Evolutionary conservation across 2,329 filamentous ascomycete species (phyloP).

Genomic region (Alternaria tenuissima): DNA sequence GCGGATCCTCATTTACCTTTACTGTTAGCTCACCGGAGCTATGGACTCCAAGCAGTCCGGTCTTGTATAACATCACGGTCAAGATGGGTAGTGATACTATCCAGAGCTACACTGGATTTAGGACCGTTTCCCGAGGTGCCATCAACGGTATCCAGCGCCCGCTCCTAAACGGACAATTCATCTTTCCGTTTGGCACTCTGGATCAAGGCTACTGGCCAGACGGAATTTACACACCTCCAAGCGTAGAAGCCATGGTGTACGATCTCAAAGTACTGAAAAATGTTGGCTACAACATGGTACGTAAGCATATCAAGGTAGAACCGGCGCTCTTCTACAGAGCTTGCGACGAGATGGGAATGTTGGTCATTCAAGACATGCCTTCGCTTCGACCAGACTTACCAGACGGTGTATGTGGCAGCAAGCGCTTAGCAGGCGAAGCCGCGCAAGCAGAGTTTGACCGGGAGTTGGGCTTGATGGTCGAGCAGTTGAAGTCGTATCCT

Average conservation of each 20-base stretch:
- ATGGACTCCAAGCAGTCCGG: conserved; percentile 71
- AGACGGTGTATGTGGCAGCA: conserved; percentile 15
- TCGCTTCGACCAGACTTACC: conserved; percentile 54
- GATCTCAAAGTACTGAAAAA: conserved; percentile 71
- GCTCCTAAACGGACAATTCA: conserved; percentile 72
- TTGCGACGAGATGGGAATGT: conserved; percentile 70
- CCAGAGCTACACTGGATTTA: conserved; percentile 73
- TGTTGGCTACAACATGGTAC: conserved; percentile 74
- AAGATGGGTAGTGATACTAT: conserved; percentile 62
- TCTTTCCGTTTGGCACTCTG: conserved; percentile 72
- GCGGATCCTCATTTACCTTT: conserved; percentile 64
- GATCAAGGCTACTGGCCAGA: conserved; percentile 79
- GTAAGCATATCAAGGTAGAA: conserved; percentile 77
- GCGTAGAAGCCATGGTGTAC: conserved; percentile 71
- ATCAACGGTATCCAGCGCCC: conserved; percentile 68
- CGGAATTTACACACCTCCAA: conserved; percentile 71
- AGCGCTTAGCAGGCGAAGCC: conserved; percentile 31
- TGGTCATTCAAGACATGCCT: conserved; percentile 78
- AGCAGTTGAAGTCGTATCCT: conserved; percentile 70
- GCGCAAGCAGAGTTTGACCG: conserved; percentile 72
- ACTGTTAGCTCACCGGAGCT: conserved; percentile 62
- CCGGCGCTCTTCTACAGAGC: conserved; percentile 72
- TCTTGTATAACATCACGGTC: conserved; percentile 70
- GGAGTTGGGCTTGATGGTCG: conserved; percentile 68
- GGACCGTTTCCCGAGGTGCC: conserved; percentile 66